Evolutionary conservation across 1,139 yeast species (phyloP).

Genomic region (Geotrichum citri-aurantii): DNA sequence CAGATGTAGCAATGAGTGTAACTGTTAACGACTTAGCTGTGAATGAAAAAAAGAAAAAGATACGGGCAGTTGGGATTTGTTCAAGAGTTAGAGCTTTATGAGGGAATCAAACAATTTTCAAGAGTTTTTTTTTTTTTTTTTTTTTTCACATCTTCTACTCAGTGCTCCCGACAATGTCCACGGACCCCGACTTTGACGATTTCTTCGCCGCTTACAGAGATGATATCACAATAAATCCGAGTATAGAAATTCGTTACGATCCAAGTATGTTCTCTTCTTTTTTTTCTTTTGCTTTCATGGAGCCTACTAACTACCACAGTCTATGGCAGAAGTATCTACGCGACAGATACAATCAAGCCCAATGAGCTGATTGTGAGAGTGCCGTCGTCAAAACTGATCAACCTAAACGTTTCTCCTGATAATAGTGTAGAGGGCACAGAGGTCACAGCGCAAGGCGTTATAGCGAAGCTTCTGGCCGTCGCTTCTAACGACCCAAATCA

Average conservation of each 20-base stretch:
- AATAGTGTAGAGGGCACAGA: not conserved
- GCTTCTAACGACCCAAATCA: constrained; percentile 2
- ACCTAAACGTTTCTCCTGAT: not conserved
- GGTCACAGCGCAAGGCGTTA: constrained; percentile 6
- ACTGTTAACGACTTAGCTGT: not conserved
- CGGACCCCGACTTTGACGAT: not conserved
- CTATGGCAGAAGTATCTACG: constrained; percentile 5
- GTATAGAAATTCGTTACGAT: not conserved
- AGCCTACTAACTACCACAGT: not conserved
- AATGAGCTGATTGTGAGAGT: constrained; percentile 7
- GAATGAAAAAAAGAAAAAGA: not conserved
- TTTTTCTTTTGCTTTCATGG: not conserved
- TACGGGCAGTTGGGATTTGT: not conserved
- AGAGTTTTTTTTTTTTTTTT: too few relatives aligned
- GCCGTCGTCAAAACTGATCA: constrained; percentile 1
- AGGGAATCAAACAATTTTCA: too few relatives aligned
- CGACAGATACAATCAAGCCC: constrained; percentile 1
- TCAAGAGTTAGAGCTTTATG: not conserved
- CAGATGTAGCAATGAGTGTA: too few relatives aligned
- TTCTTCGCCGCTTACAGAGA: not conserved
- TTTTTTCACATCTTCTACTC: not conserved
- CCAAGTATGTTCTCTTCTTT: not conserved
- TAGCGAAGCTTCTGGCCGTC: constrained; percentile 2
- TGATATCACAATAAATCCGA: not conserved
- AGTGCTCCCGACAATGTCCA: not conserved